Evolutionary conservation across 1,284 basidiomycete genomes (phyloP), one percentile per base, ranked within the genome.

Genomic region (Cutaneotrichosporon arboriforme): DNA sequence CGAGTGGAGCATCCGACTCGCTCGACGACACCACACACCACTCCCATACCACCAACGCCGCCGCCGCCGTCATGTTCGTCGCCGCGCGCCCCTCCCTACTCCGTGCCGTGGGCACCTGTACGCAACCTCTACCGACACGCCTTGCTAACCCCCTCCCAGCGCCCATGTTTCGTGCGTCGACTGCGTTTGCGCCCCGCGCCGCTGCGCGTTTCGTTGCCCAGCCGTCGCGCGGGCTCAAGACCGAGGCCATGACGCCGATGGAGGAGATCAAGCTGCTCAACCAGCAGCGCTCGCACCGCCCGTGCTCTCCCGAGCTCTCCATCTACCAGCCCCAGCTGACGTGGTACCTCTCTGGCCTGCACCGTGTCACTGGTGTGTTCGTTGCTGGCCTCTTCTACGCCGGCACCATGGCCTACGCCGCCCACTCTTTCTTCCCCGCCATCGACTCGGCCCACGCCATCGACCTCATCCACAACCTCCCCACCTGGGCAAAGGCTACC

Each of bases 241-340:
- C 73, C 14, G 40, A 70, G 52, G 40, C 59, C 26, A 51, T 76
- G 33, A 65, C 64, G n/a, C 49, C 59, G 33, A 38, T 57, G 23
- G 66, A 74, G 46, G 63, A 67, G 55, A 52, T 70, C 37, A 59
- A 65, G 15, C 58, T 94, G 59, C 79, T 97, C 60, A 94, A 98
- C 80, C 74, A 82, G 60, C 92, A 97, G 75, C 84, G 94, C 60
- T 77, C 87, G 47, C 78, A 80, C 46, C 86, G 94, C 26, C 94
- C 96, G 17, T 86, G 81, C 54, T 88, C 86, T 66, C 94, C 96
- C 20, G 91, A 97, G 75, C 87, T 93, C 66, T 89, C 89, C 46
- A 97, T 97, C 76, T 98, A 97, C 79, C 88, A 96, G 74, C 91
- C 90, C 18, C 93, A 97, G 74, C 76, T 81, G 43, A 97, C 94